Base-by-base conservation (phyloP, 2,329 filamentous ascomycete genomes). In the Phialophora verrucosa region DNA sequence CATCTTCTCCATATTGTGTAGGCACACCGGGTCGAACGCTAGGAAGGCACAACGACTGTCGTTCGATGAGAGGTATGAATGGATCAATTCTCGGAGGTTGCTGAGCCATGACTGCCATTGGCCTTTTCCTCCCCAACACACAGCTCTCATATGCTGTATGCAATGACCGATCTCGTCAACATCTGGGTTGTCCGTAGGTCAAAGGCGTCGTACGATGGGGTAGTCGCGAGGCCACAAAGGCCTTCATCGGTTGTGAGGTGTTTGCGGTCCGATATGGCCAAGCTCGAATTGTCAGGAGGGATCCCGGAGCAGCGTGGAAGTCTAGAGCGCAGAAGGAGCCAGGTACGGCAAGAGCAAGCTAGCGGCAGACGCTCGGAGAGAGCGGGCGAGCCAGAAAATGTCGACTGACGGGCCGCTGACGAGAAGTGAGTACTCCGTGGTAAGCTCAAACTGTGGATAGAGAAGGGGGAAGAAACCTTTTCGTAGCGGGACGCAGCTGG, bases 31-130 rank as follows among this genome's bases (percentile, higher is more conserved):
- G 78, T 62, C 75, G 69, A 29, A 78, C 72, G 47, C 74, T 74
- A 17, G 80, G 76, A 63, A 82, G 73, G 67, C 80, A 82, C 62
- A 83, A 71, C 4, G 81, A 78, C 66, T 78, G 74, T 58, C 80
- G 78, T 67, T 79, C 78, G 54, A 71, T 62, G 35, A 68, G 51
- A 10, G 65, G 51, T 23, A 51, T 44, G 12, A 44, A 57, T 6
- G 44, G 38, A 17, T 44, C 29, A 55, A 59, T 31, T n/a, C 54
- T 32, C 14, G 25, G 29, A 27, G 59, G 51, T 44, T 57, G 35
- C 35, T 57, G 35, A 31, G 51, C 68, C 65, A 68, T 70, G 31
- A 61, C 63, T 63, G 53, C 23, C 55, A 57, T 55, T 25, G 32
- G 20, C 6, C 17, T 47, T 62, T 49, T 25, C 31, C 12, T 31